Percentiles rank a stretch among this genome's conserved stretches.
Evolutionary conservation across 371 early-diverging fungal genomes (phyloP).

Genomic region (Smittium culicis): DNA sequence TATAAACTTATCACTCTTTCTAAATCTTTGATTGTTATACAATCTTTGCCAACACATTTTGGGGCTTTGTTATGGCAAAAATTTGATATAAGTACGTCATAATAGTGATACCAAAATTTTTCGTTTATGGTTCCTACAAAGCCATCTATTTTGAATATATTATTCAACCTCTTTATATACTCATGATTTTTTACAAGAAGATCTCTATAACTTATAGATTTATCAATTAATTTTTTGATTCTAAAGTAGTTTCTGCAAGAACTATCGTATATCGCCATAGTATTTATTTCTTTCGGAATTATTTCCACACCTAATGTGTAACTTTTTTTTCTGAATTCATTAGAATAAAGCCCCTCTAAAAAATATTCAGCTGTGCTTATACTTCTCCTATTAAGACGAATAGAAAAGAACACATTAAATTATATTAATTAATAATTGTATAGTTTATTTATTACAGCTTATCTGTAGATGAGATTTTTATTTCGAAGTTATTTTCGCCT

Average conservation of each 20-base stretch:
- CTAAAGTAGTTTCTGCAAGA: background rate
- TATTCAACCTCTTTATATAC: background rate
- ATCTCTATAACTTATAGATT: background rate
- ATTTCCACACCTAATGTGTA: background rate
- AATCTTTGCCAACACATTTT: background rate
- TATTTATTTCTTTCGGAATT: background rate
- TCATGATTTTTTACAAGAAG: background rate
- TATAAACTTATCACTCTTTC: background rate
- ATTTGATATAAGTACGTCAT: background rate
- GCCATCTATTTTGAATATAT: background rate
- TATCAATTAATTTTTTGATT: background rate
- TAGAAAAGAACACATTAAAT: too few species aligned
- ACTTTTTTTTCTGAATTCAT: background rate
- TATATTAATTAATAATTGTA: background rate
- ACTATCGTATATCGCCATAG: background rate
- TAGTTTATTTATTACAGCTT: background rate
- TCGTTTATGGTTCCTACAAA: background rate
- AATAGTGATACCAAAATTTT: too few species aligned
- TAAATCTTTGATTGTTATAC: background rate
- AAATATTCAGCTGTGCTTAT: too few species aligned
- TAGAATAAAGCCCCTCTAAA: background rate
- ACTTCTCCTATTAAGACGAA: too few species aligned
- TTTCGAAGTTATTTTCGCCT: background rate
- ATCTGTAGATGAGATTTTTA: background rate
- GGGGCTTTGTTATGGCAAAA: background rate